Percentiles rank a stretch among this genome's conserved stretches.
Evolutionary conservation across 495 filamentous ascomycete species (phyloP).

Genomic region (Tuber calosporum): DNA sequence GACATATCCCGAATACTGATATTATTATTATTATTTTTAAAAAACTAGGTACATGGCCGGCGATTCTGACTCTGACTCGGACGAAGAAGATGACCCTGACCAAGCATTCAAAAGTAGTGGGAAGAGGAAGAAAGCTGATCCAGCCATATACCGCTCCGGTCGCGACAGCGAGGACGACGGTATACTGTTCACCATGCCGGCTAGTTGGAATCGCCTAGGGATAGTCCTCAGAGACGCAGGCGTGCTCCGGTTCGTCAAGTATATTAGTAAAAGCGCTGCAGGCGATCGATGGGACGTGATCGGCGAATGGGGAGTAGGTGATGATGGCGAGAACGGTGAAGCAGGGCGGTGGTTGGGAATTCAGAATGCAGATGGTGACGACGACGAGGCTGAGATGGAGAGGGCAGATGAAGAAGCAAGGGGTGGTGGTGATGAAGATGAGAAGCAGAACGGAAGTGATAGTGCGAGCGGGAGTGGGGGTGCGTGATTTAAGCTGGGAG

Average conservation of each 20-base stretch:
- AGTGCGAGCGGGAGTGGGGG: neutral
- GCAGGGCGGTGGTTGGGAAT: conserved; percentile 12
- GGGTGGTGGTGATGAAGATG: conserved; percentile 45
- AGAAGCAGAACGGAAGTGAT: conserved; percentile 32
- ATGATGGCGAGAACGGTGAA: conserved; percentile 40
- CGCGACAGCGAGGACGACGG: conserved; percentile 76
- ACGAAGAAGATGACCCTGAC: conserved; percentile 19
- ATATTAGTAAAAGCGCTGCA: conserved; percentile 69
- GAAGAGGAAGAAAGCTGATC: conserved; percentile 58
- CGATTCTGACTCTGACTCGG: conserved; percentile 31
- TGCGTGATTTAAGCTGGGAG: neutral
- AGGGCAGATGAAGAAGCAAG: conserved; percentile 35
- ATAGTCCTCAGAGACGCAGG: conserved; percentile 83
- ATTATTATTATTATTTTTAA: too few relatives aligned
- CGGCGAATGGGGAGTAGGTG: conserved; percentile 57
- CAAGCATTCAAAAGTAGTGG: conserved; percentile 28
- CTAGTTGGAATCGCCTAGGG: conserved; percentile 80
- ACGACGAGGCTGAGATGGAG: conserved; percentile 40
- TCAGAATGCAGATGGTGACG: conserved; percentile 44
- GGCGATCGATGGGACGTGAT: conserved; percentile 92
- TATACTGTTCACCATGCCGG: conserved; percentile 80
- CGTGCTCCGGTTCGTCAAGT: conserved; percentile 89
- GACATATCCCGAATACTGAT: neutral
- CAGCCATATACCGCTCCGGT: conserved; percentile 73
- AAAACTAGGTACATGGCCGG: conserved; percentile 36